Evolutionary conservation across 139 green algal genomes (phyloP).

Genomic region (Pleodorina starrii): DNA sequence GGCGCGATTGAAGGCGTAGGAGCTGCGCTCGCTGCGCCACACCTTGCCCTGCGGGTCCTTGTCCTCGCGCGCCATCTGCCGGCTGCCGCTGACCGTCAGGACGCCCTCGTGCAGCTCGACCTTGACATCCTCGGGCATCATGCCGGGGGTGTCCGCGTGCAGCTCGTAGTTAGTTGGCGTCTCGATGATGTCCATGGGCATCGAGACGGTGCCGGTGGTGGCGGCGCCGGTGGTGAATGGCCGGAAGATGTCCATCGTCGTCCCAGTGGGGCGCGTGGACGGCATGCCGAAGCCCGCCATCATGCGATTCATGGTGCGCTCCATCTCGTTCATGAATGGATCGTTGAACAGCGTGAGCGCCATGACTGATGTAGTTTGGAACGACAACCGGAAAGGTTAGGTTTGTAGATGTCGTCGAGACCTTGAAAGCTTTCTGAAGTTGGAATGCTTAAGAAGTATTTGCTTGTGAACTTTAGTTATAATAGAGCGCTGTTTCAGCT

Average conservation of each 20-base stretch:
- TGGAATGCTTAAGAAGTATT: not conserved
- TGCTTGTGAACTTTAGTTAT: not conserved
- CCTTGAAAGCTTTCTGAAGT: not conserved
- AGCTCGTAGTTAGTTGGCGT: slow-evolving; percentile 26
- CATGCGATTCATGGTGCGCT: slow-evolving; percentile 24
- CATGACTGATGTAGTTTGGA: not conserved
- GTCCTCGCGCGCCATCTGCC: slow-evolving; percentile 47
- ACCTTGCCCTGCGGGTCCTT: slow-evolving; percentile 47
- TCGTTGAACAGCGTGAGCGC: slow-evolving; percentile 30
- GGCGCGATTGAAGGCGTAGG: slow-evolving; percentile 48
- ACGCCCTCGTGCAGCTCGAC: slow-evolving; percentile 38
- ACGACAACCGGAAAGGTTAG: not conserved
- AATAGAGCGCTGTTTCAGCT: not conserved
- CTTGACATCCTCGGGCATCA: slow-evolving; percentile 50
- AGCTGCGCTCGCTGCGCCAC: slow-evolving; percentile 54
- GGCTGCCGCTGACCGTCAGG: slow-evolving; percentile 20
- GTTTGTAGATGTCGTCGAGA: no score
- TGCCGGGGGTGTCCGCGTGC: slow-evolving; percentile 38
- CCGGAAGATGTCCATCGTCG: slow-evolving; percentile 4
- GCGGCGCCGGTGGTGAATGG: not conserved
- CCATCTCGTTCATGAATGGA: slow-evolving; percentile 33
- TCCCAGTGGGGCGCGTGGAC: not conserved
- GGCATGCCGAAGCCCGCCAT: slow-evolving; percentile 15
- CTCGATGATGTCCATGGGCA: slow-evolving; percentile 42
- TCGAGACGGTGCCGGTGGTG: not conserved